Percentiles rank a stretch among this genome's conserved stretches.
Evolutionary conservation across 1,139 yeast species (phyloP).

Genomic region (Debaryomycetaceae sp.): DNA sequence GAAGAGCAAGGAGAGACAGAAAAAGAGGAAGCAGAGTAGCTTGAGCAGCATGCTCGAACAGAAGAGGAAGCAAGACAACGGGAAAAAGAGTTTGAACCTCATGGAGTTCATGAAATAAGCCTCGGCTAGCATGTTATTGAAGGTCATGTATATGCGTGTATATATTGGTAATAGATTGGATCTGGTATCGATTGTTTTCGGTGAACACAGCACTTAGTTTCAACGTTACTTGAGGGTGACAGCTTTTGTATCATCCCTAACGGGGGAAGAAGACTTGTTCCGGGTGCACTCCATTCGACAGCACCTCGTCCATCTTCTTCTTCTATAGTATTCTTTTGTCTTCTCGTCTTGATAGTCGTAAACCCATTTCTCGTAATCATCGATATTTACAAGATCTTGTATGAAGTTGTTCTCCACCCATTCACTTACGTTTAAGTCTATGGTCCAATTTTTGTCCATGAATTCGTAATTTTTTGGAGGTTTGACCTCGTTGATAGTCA

Average conservation of each 20-base stretch:
- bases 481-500: constrained; percentile 30
- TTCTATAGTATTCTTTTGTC: constrained; percentile 29
- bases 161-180: neutral
- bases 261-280: neutral
- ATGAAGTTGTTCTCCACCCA: constrained; percentile 58
- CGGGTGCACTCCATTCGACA: constrained; percentile 14
- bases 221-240: neutral
- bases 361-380: constrained; percentile 75
- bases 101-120: constrained; percentile 44
- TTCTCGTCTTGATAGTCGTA: constrained; percentile 44
- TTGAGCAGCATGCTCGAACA: constrained; percentile 36
- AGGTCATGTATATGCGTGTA: neutral
- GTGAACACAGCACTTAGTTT: neutral
- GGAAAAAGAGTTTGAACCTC: constrained; percentile 36
- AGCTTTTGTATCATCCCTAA: neutral
- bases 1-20: constrained; percentile 18
- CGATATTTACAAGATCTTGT: constrained; percentile 53
- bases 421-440: constrained; percentile 53
- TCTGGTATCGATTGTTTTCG: neutral
- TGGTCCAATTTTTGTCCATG: constrained; percentile 44
- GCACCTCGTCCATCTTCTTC: constrained; percentile 53
- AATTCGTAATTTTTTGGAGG: constrained; percentile 63
- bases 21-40: constrained; percentile 31
- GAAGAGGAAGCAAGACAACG: constrained; percentile 33
- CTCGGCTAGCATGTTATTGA: neutral